Evolutionary conservation across 768 basidiomycete genomes (phyloP).

Genomic region (Mycena floridula): DNA sequence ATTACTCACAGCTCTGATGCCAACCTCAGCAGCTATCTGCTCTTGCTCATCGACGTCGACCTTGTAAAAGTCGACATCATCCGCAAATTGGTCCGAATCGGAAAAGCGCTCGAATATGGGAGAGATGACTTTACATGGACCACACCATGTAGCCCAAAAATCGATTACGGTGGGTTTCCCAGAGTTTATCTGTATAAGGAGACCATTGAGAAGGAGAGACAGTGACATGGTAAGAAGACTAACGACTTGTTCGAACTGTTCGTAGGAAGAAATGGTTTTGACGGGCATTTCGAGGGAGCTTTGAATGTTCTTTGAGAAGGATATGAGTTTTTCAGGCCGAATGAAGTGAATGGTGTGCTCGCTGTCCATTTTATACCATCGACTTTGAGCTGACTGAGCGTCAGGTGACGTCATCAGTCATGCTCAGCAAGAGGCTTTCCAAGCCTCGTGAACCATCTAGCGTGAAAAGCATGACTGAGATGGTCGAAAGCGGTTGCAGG

Average conservation of each 20-base stretch:
- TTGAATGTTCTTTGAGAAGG: too few species aligned
- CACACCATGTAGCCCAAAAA: constrained; percentile 14
- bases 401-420: too few species aligned
- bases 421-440: too few species aligned
- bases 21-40: constrained; percentile 51
- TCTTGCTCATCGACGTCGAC: constrained; percentile 62
- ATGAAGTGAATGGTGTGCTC: too few species aligned
- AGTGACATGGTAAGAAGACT: background rate
- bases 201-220: background rate
- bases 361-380: too few species aligned
- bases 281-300: too few species aligned
- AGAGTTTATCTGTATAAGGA: constrained; percentile 9
- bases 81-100: constrained; percentile 18
- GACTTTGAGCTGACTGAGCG: too few species aligned
- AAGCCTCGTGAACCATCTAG: too few species aligned
- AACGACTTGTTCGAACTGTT: background rate
- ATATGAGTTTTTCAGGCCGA: too few species aligned
- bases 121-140: constrained; percentile 10
- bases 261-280: background rate
- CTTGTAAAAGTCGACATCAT: constrained; percentile 61
- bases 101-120: constrained; percentile 28
- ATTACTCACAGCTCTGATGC: constrained; percentile 58
- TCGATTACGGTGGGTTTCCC: constrained; percentile 10
- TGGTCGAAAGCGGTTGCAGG: too few species aligned
- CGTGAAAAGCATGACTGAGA: too few species aligned